A percentile compares a stretch with the other conserved stretches of the same genome.
phyloP scores from a whole-genome alignment of 129 eudicot genomes.

The Artemisia tridentata region DNA sequence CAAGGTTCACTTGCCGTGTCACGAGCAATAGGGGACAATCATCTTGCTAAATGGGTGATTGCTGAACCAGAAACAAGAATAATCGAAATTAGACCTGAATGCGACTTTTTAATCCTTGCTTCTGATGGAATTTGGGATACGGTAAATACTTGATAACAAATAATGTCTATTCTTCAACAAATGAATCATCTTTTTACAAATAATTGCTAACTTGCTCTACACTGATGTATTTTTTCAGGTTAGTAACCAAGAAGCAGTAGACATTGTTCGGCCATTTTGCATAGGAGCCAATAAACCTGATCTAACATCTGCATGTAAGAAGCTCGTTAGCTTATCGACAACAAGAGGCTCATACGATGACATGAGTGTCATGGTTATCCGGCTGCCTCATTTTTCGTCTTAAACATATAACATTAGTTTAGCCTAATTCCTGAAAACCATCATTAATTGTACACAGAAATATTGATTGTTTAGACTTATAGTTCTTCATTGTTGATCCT shows the following conservation, averaged over 20 bases:
- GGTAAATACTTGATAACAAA: conserved; percentile 36
- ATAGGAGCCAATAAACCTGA: conserved; percentile 36
- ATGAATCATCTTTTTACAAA: not conserved
- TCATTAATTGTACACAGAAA: not conserved
- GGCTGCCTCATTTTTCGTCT: conserved; percentile 37
- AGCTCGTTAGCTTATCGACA: conserved; percentile 63
- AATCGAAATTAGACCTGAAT: conserved; percentile 44
- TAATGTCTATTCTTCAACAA: not conserved
- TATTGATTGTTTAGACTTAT: conserved; percentile 15
- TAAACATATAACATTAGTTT: conserved; percentile 12
- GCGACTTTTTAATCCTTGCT: conserved; percentile 77
- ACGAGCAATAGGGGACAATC: conserved; percentile 73
- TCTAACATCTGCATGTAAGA: conserved; percentile 57
- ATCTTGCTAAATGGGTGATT: conserved; percentile 73
- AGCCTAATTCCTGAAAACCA: conserved; percentile 1
- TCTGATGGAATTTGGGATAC: conserved; percentile 96
- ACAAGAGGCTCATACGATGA: conserved; percentile 78
- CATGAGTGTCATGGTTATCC: conserved; percentile 67
- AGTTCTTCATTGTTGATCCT: conserved; percentile 13
- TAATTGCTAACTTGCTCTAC: not conserved
- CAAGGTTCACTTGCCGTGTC: conserved; percentile 94
- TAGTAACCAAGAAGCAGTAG: conserved; percentile 84
- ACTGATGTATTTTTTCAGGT: conserved; percentile 49
- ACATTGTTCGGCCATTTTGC: conserved; percentile 52
- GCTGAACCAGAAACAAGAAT: conserved; percentile 75